A percentile compares a stretch with the other conserved stretches of the same genome.
Conservation (phyloP, 345 rosid genomes). For the Brassica carinata region DNA sequence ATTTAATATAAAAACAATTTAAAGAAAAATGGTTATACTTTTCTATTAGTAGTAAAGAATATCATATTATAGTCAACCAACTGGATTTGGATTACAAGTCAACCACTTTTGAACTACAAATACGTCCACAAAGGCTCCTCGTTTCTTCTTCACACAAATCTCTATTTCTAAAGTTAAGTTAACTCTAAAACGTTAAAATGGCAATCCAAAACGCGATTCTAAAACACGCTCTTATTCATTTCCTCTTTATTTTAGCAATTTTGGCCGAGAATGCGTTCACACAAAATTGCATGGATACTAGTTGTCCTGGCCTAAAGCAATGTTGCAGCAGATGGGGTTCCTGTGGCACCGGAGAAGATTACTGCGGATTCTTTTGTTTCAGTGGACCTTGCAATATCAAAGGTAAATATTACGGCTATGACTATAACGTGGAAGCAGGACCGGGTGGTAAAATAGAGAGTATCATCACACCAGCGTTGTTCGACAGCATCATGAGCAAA, state of each 20-base stretch:
- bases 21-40: background rate
- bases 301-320: conserved; percentile 25
- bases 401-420: conserved; percentile 21
- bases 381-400: conserved; percentile 34
- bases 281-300: conserved; percentile 22
- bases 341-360: conserved; percentile 16
- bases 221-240: background rate
- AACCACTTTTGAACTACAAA: background rate
- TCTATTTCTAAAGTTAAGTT: background rate
- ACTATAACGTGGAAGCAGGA: conserved; percentile 29
- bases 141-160: background rate
- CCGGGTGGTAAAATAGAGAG: conserved; percentile 39
- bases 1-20: background rate
- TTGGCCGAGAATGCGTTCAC: conserved; percentile 6
- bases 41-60: background rate
- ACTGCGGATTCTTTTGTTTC: conserved; percentile 30
- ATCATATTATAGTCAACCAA: conserved; percentile 12
- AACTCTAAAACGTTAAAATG: background rate
- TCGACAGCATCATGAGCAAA: conserved; percentile 46
- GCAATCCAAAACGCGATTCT: background rate
- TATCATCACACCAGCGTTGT: conserved; percentile 46
- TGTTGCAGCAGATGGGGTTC: conserved; percentile 38
- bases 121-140: background rate
- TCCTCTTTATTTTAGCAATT: conserved; percentile 13
- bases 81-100: background rate